Conservation (phyloP, 2,329 filamentous ascomycete species). For the Penicillium sp. region DNA sequence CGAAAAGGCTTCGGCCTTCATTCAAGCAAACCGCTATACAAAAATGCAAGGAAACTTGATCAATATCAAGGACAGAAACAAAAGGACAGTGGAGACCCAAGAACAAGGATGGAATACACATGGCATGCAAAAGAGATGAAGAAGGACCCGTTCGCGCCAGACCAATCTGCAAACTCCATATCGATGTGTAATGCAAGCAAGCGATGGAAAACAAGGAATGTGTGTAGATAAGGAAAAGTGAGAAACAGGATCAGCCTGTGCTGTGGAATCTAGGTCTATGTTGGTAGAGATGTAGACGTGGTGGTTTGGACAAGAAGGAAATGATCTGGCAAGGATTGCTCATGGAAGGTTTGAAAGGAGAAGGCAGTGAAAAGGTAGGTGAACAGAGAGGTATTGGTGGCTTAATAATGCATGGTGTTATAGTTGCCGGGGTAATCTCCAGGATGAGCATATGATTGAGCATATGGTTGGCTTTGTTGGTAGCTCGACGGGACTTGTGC, state of each 20-base stretch:
- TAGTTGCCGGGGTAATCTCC: conserved; percentile 23
- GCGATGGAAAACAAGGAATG: background rate
- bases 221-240: conserved; percentile 1
- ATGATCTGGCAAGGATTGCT: background rate
- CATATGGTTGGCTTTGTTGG: conserved; percentile 25
- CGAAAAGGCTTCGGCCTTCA: background rate
- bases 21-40: background rate
- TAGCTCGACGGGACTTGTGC: conserved; percentile 23
- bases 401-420: conserved; percentile 22
- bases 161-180: conserved; percentile 27
- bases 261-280: conserved; percentile 5
- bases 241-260: background rate
- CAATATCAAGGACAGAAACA: background rate
- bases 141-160: conserved; percentile 19
- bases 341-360: background rate
- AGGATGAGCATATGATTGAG: conserved; percentile 26
- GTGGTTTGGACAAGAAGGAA: conserved; percentile 7
- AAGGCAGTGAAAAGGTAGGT: conserved; percentile 1
- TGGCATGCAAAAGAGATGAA: background rate
- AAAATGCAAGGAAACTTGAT: background rate
- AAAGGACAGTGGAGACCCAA: conserved; percentile 4
- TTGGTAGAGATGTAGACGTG: conserved; percentile 1
- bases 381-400: background rate
- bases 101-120: background rate
- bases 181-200: conserved; percentile 24